Evolutionary conservation across 768 basidiomycete species (phyloP), one percentile per base, ranked within the genome.

Genomic region (Suillus clintonianus): DNA sequence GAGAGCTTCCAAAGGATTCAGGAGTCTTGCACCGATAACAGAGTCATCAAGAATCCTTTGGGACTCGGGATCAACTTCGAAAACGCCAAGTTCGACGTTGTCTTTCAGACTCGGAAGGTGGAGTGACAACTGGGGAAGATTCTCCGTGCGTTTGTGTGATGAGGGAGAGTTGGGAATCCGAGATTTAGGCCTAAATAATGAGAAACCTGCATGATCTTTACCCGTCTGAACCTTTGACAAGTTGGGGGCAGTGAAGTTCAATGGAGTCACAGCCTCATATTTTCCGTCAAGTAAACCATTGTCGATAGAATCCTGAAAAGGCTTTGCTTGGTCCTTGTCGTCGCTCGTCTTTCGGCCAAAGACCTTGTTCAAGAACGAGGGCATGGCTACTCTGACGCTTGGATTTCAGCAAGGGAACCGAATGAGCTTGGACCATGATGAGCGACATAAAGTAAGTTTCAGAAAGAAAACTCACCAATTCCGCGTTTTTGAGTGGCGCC

Each of bases 321-420:
- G 72, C 30, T 60, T 73, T 17, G 62, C 22, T 3, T 56, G 10
- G 37, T 81, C 79, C 69, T 82, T 82, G 64, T 84, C 85, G 68
- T 88, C 88, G 34, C 81, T 77, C 77, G 84, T 89, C 78, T 86
- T 91, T 77, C 90, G 85, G 77, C 87, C 87, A 70, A 91, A 88
- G 69, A 92, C 87, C 72, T 89, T 92, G 76, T 88, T 86, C 71
- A 92, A 76, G 80, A 92, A 90, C 65, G 88, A 88, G 75, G 89
- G 80, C 82, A 83, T 83, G 50, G 69, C 69, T 70, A 67, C 42
- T 63, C 64, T 57, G 42, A 53, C 43, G 69, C 55, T 65, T 60
- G 60, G 62, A 58, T 68, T 59, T 43, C 60, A 70, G 51, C n/a
- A 24, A 57, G 36, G 34, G 67, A 67, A 63, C 59, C 30, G 36